phyloP scores from a whole-genome alignment of 1,139 yeast species.

The Pichiaceae sp. region DNA sequence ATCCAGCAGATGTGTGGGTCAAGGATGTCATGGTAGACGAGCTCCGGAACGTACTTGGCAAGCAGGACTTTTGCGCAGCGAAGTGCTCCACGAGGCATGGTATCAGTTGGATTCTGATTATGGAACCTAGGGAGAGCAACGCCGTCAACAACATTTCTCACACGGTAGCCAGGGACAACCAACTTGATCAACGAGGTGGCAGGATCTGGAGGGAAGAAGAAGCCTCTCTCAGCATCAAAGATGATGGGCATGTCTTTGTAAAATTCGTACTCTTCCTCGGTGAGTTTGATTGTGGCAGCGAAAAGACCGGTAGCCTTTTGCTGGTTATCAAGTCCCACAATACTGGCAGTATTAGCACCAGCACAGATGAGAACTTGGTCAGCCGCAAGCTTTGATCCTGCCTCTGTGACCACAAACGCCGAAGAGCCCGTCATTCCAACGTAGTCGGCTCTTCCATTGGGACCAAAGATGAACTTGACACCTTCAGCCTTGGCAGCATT shows the following conservation, averaged over 20 bases:
- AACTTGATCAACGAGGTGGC: constrained; percentile 29
- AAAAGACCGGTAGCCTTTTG: constrained; percentile 29
- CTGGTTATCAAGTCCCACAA: constrained; percentile 26
- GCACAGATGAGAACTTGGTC: constrained; percentile 24
- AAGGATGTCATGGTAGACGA: constrained; percentile 27
- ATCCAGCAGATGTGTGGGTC: constrained; percentile 39
- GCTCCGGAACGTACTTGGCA: constrained; percentile 28
- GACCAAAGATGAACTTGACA: constrained; percentile 26
- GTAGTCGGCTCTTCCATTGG: constrained; percentile 15
- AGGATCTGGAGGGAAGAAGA: constrained; percentile 39
- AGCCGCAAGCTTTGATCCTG: constrained; percentile 23
- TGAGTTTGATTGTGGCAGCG: constrained; percentile 28
- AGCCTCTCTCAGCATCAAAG: constrained; percentile 36
- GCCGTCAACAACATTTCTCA: constrained; percentile 20
- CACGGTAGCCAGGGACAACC: constrained; percentile 31
- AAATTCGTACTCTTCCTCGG: constrained; percentile 20
- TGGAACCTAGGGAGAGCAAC: constrained; percentile 32
- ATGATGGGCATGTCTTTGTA: constrained; percentile 28
- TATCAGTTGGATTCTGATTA: constrained; percentile 24
- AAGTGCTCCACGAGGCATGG: constrained; percentile 28
- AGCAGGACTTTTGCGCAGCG: constrained; percentile 22
- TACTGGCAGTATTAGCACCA: constrained; percentile 28
- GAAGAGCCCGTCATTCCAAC: constrained; percentile 8
- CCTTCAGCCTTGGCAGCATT: constrained; percentile 24
- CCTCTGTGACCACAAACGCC: constrained; percentile 16